Conservation (phyloP, 331 rosid species). For the Pyracantha coccinea region DNA sequence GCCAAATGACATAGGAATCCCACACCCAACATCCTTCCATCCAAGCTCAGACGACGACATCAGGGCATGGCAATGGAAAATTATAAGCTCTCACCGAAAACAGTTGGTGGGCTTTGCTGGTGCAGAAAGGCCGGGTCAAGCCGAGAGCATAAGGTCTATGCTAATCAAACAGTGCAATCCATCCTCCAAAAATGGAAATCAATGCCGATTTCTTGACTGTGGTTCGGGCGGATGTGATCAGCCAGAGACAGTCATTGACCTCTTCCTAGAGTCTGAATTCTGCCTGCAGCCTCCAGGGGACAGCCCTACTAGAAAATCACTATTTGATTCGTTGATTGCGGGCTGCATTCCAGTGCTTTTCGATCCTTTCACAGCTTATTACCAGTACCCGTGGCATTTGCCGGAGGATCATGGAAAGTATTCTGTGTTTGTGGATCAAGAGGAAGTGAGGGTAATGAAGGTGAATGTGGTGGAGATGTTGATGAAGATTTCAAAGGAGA, state of each 20-base stretch:
- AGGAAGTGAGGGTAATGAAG: conserved; percentile 34
- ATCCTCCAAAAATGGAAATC: conserved; percentile 9
- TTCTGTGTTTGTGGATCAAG: conserved; percentile 69
- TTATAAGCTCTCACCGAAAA: conserved; percentile 29
- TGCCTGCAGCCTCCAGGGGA: conserved; percentile 88
- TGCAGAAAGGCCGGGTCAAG: conserved; percentile 44
- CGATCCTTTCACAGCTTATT: conserved; percentile 76
- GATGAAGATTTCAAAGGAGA: conserved; percentile 31
- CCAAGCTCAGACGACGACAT: conserved; percentile 62
- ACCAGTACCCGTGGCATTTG: conserved; percentile 88
- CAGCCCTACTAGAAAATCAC: conserved; percentile 79
- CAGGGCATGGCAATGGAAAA: conserved; percentile 55
- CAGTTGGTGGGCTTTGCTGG: conserved; percentile 64
- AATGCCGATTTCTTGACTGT: conserved; percentile 47
- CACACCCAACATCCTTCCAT: conserved; percentile 84
- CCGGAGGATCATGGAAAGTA: conserved; percentile 50
- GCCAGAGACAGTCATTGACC: conserved; percentile 39
- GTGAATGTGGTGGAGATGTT: conserved; percentile 51
- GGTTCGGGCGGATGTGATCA: conserved; percentile 30
- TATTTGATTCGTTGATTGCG: conserved; percentile 68
- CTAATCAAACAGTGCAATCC: conserved; percentile 53
- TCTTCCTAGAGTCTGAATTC: conserved; percentile 57
- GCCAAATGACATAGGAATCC: conserved; percentile 69
- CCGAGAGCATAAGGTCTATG: conserved; percentile 45
- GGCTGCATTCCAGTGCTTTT: conserved; percentile 81